phyloP scores from a whole-genome alignment of 768 basidiomycete genomes.

The Pleurotus tuoliensis region DNA sequence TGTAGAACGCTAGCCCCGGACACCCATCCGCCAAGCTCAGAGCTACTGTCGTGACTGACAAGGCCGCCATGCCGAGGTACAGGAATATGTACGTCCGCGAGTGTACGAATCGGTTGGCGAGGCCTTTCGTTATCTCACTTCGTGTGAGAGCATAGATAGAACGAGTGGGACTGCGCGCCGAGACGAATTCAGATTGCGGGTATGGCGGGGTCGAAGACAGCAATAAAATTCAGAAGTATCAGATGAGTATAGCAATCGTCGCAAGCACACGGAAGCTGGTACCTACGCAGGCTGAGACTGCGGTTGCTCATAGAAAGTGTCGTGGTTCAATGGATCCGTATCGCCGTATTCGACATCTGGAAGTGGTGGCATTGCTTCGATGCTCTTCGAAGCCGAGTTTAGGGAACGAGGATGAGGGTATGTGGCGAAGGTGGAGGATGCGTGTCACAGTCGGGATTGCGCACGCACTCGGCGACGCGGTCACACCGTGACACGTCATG shows the following conservation, averaged over 20 bases:
- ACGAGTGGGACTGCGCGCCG: constrained; percentile 52
- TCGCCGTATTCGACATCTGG: constrained; percentile 33
- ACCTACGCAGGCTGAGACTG: constrained; percentile 11
- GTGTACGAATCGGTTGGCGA: constrained; percentile 89
- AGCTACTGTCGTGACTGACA: constrained; percentile 83
- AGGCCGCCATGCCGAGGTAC: constrained; percentile 84
- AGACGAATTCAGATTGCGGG: constrained; percentile 8
- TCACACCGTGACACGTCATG: constrained; percentile 9
- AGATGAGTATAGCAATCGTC: not conserved
- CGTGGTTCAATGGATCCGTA: constrained; percentile 30
- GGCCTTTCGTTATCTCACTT: constrained; percentile 75
- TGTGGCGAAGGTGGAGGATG: not conserved
- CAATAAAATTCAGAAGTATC: not conserved
- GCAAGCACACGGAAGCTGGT: not conserved
- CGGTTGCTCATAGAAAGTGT: constrained; percentile 13
- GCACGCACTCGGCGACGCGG: not conserved
- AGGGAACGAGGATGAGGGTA: not conserved
- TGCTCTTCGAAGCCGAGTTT: not conserved
- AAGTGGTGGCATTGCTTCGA: constrained; percentile 31
- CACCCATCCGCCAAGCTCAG: constrained; percentile 82
- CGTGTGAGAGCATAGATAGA: constrained; percentile 86
- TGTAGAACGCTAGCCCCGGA: constrained; percentile 83
- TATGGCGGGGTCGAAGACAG: not conserved
- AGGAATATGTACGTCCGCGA: constrained; percentile 84
- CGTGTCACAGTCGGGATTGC: not conserved